phyloP scores from a whole-genome alignment of 768 basidiomycete species.

The Kwoniella botswanensis region DNA sequence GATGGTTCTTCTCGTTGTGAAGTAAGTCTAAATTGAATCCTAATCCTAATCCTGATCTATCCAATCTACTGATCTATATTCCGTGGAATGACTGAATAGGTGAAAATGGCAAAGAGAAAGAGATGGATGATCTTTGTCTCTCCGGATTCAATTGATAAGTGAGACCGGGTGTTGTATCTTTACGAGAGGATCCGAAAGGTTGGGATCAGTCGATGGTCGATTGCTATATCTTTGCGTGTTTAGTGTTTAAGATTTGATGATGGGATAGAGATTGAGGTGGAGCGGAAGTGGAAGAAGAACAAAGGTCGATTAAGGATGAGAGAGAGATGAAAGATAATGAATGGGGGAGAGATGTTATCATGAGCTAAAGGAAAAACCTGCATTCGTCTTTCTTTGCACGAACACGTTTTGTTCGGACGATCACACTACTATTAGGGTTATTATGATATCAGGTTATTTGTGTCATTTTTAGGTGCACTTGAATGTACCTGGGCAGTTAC shows the following conservation, averaged over 20 bases:
- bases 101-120: not conserved
- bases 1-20: not conserved
- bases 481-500: not conserved
- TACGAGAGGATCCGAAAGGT: not conserved
- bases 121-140: not conserved
- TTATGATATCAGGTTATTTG: too few species aligned
- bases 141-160: not conserved
- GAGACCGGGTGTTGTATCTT: not conserved
- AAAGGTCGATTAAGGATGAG: not conserved
- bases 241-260: not conserved
- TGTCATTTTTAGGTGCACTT: too few species aligned
- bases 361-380: not conserved
- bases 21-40: not conserved
- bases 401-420: too few species aligned
- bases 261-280: not conserved
- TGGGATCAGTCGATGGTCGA: not conserved
- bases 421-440: too few species aligned
- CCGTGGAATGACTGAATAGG: not conserved
- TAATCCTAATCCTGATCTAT: not conserved
- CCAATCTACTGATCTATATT: conserved; percentile 2
- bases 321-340: not conserved
- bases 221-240: not conserved
- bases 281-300: not conserved
- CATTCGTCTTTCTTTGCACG: too few species aligned
- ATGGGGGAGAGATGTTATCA: not conserved